phyloP scores from a whole-genome alignment of 768 basidiomycete genomes.

The Termitomyces heimii region DNA sequence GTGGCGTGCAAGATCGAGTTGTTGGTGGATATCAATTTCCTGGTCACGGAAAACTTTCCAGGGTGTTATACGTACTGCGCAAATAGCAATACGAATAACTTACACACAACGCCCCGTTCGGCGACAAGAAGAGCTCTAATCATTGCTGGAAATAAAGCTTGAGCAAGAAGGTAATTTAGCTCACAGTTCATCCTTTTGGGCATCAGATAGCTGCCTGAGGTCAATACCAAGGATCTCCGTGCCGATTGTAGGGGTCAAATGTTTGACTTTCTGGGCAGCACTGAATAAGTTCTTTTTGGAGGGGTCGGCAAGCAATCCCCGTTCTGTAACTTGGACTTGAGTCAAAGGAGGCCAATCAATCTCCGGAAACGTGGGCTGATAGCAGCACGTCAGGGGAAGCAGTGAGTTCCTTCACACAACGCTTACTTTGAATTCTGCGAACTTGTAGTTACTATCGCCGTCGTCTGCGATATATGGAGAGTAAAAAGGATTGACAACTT shows the following conservation, averaged over 20 bases:
- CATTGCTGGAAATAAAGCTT: slow-evolving; percentile 3
- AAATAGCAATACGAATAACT: background rate
- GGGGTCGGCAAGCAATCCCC: slow-evolving; percentile 63
- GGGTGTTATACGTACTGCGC: background rate
- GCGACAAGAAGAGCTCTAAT: slow-evolving; percentile 64
- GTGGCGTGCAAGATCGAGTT: slow-evolving; percentile 66
- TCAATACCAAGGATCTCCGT: slow-evolving; percentile 73
- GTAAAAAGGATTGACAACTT: slow-evolving; percentile 59
- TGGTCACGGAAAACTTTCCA: slow-evolving; percentile 73
- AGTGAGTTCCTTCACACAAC: background rate
- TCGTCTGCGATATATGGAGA: slow-evolving; percentile 51
- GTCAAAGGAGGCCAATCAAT: slow-evolving; percentile 59
- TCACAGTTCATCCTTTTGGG: slow-evolving; percentile 78
- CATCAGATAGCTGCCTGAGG: slow-evolving; percentile 55
- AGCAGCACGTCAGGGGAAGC: background rate
- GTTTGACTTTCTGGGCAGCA: slow-evolving; percentile 60
- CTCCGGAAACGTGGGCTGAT: slow-evolving; percentile 59
- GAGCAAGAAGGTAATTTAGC: slow-evolving; percentile 13
- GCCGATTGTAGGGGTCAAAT: slow-evolving; percentile 69
- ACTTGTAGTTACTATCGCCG: slow-evolving; percentile 45
- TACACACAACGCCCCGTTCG: slow-evolving; percentile 74
- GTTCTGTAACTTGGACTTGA: slow-evolving; percentile 56
- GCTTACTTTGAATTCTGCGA: slow-evolving; percentile 36
- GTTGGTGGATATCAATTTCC: slow-evolving; percentile 59
- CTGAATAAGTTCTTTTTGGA: slow-evolving; percentile 58